Conservation (phyloP, 2,329 filamentous ascomycete genomes). For the Epichloe gansuensis region DNA sequence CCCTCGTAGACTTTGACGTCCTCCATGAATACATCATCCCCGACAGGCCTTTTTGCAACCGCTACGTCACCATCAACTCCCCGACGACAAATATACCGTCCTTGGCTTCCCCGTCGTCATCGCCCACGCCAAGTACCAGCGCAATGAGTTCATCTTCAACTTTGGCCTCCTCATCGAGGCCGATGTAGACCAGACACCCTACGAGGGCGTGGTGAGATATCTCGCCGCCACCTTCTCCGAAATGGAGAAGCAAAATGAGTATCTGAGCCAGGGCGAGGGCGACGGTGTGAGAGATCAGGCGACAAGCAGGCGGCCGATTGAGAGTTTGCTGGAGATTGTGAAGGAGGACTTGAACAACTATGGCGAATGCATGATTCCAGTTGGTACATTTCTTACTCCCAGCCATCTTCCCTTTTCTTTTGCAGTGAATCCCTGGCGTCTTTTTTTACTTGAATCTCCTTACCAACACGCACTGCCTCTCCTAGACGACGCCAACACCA, state of each 20-base stretch:
- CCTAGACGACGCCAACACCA: constrained; percentile 78
- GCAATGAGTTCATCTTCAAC: constrained; percentile 98
- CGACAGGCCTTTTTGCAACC: constrained; percentile 94
- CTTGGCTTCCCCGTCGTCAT: constrained; percentile 86
- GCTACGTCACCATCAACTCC: constrained; percentile 69
- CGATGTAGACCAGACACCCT: constrained; percentile 58
- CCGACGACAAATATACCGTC: constrained; percentile 58
- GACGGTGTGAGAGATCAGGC: constrained; percentile 19
- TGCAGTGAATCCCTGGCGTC: neutral
- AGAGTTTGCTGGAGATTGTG: constrained; percentile 70
- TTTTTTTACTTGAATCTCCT: neutral
- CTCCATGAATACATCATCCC: constrained; percentile 86
- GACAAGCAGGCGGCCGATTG: constrained; percentile 52
- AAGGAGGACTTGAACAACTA: constrained; percentile 91
- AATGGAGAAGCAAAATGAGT: constrained; percentile 83
- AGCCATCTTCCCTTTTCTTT: neutral
- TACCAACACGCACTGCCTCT: neutral
- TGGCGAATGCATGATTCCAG: constrained; percentile 96
- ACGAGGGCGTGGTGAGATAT: constrained; percentile 75
- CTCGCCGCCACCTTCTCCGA: constrained; percentile 76
- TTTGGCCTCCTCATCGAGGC: constrained; percentile 72
- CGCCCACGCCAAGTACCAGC: constrained; percentile 66
- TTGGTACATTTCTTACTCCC: constrained; percentile 44
- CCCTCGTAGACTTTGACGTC: constrained; percentile 77
- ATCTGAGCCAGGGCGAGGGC: constrained; percentile 54